phyloP scores from a whole-genome alignment of 1,284 basidiomycete species.

The Ustilago cynodontis region DNA sequence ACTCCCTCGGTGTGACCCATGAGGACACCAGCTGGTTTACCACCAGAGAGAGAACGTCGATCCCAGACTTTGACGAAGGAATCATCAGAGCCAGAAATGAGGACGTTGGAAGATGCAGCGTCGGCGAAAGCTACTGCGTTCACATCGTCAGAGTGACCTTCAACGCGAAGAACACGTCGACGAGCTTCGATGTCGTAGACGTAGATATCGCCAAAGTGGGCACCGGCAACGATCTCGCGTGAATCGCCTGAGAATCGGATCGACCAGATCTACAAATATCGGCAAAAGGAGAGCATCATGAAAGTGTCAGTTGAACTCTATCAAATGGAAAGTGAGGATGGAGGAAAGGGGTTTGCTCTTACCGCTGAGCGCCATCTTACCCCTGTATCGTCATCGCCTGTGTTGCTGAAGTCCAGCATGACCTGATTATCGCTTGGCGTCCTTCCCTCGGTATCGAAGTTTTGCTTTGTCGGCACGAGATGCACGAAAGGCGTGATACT shows the following conservation, averaged over 20 bases:
- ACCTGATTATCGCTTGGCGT: slow-evolving; percentile 59
- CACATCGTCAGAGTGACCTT: slow-evolving; percentile 88
- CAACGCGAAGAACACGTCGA: slow-evolving; percentile 82
- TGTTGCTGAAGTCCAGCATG: slow-evolving; percentile 67
- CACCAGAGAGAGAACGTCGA: slow-evolving; percentile 82
- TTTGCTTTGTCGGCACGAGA: slow-evolving; percentile 80
- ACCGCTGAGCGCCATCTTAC: slow-evolving; percentile 63
- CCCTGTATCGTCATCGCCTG: slow-evolving; percentile 70
- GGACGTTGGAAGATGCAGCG: slow-evolving; percentile 87
- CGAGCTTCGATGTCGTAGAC: slow-evolving; percentile 85
- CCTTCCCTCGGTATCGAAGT: slow-evolving; percentile 45
- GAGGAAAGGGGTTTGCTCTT: slow-evolving; percentile 25
- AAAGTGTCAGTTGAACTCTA: background rate
- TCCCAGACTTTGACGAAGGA: slow-evolving; percentile 95
- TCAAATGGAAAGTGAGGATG: background rate
- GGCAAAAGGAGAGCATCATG: background rate
- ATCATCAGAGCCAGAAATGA: slow-evolving; percentile 94
- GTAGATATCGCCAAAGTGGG: slow-evolving; percentile 78
- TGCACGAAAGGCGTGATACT: slow-evolving; percentile 76
- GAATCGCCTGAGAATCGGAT: slow-evolving; percentile 96
- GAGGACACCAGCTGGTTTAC: slow-evolving; percentile 88
- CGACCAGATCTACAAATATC: slow-evolving; percentile 79
- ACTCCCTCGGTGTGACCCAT: slow-evolving; percentile 87
- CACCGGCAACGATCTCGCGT: slow-evolving; percentile 82
- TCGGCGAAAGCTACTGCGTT: slow-evolving; percentile 97